Evolutionary conservation across 2,329 filamentous ascomycete species (phyloP), one percentile per base, ranked within the genome.

Genomic region (Nemania abortiva): DNA sequence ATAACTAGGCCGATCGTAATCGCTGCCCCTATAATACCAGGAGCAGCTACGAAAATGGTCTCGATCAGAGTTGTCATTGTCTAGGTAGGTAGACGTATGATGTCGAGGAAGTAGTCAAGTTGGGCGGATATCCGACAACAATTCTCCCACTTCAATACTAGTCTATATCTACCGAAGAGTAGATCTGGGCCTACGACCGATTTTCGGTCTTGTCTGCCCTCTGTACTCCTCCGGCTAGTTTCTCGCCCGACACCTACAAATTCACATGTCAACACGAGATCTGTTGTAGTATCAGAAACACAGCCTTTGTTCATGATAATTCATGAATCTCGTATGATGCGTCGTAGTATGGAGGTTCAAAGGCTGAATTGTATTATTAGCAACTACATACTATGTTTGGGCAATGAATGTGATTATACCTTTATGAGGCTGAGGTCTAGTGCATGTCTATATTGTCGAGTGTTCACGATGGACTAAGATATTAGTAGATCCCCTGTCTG

Each of bases 1-100:
- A 73, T 65, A 6, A 69, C 1, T 1, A 72, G 63, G 9, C 72
- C 54, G 9, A 70, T 10, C 18, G 65, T 24, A 15, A 62, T 18
- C 29, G 57, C 49, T 20, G 45, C 39, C 20, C 50, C 65, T 18
- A 73, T 24, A 34, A 54, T 18, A 5, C 6, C 20, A 6, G 60
- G 55, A n/a, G 47, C 49, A 52, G 42, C 50, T n/a, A 34, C 29
- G 49, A 68, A 6, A 22, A 39, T 34, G 5, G 57, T 52, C 7
- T 47, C 49, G 7, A 29, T 13, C 37, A 70, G 15, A 31, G 58
- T 11, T 15, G 57, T 37, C 72, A 73, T 71, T 20, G 42, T 56
- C 47, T 5, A 50, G 29, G 15, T 18, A 29, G 13, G 24, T 54
- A 49, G 27, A 49, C 24, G 15, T 15, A 45, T 53, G 27, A 27